Base-by-base conservation (phyloP, 2,329 filamentous ascomycete species). In the Fusarium redolens region DNA sequence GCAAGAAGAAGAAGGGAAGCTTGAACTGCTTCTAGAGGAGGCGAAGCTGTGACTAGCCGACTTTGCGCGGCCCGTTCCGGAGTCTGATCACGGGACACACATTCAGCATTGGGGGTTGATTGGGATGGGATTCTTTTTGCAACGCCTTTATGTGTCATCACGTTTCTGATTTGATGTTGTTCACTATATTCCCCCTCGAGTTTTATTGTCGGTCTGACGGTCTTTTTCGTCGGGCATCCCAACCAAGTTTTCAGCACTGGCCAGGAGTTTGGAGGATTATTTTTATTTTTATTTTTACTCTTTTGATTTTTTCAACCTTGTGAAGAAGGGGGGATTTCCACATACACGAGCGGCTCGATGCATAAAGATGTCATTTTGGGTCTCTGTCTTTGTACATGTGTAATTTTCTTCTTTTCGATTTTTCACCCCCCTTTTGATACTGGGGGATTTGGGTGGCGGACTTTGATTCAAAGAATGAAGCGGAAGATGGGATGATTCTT, bases 1-100 rank as follows among this genome's bases (percentile, higher is more conserved):
- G 93, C 85, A 96, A 97, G 87, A 97, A 96, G 89, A 95, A 97
- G 90, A 97, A 97, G 89, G 91, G 92, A 78, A 95, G 93, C 75
- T 88, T 99, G 83, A 98, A 98, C 86, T 99, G 96, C 89, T 99
- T 99, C 87, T 98, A 94, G 83, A 69, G 61, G 77, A 70, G 77
- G 75, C 72, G 77, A 57, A 71, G 71, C 72, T 72, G 75, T 68
- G 61, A 73, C 54, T 65, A 65, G 60, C 61, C 48, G 69, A 58
- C 40, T 55, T 65, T 33, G 5, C 12, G 58, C 59, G 52, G 61
- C 54, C 59, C 14, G n/a, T 25, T 40, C 37, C 59, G 52, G 63
- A 73, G 61, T 43, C 37, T 25, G 51, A 74, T 75, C 30, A 50
- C 28, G 44, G 52, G 48, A 43, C 48, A 45, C 55, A 28, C 18